These are phyloP conservation scores for Candida stauntonica DNA, from an alignment of 805 yeast species.

Conservation along the genomic window DNA sequence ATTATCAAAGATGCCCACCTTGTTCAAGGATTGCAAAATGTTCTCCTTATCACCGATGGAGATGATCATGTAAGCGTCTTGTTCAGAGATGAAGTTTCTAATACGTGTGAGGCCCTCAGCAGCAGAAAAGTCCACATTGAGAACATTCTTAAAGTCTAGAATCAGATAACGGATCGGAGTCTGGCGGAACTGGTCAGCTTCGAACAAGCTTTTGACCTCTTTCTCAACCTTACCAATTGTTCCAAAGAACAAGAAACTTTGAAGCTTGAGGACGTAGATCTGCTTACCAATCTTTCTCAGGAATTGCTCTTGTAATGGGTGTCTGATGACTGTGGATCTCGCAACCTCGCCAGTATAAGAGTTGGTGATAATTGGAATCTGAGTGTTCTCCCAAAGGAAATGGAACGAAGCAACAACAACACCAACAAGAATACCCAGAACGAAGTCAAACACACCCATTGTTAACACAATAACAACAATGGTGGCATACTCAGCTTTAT, in stretches of 20 bases:
- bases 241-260: constrained; percentile 91
- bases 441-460: constrained; percentile 96
- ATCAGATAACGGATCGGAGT: constrained; percentile 73
- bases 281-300: constrained; percentile 84
- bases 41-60: constrained; percentile 71
- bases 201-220: constrained; percentile 62
- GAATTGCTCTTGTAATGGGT: constrained; percentile 83
- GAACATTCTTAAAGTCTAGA: constrained; percentile 79
- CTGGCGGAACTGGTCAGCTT: constrained; percentile 36
- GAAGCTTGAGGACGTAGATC: constrained; percentile 78
- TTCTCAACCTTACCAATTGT: constrained; percentile 90
- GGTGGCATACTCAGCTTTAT: constrained; percentile 76
- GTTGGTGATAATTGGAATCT: constrained; percentile 75
- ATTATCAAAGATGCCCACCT: constrained; percentile 76
- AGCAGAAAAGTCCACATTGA: constrained; percentile 84
- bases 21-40: constrained; percentile 67
- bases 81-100: constrained; percentile 68
- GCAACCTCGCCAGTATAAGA: constrained; percentile 85
- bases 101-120: constrained; percentile 93
- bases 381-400: constrained; percentile 91
- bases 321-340: constrained; percentile 87
- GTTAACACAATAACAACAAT: constrained; percentile 81
- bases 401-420: constrained; percentile 87
- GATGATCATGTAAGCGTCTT: constrained; percentile 65
- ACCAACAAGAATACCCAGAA: constrained; percentile 86